Base-by-base conservation (phyloP, 2,329 filamentous ascomycete genomes). In the Sporothrix brasiliensis region DNA sequence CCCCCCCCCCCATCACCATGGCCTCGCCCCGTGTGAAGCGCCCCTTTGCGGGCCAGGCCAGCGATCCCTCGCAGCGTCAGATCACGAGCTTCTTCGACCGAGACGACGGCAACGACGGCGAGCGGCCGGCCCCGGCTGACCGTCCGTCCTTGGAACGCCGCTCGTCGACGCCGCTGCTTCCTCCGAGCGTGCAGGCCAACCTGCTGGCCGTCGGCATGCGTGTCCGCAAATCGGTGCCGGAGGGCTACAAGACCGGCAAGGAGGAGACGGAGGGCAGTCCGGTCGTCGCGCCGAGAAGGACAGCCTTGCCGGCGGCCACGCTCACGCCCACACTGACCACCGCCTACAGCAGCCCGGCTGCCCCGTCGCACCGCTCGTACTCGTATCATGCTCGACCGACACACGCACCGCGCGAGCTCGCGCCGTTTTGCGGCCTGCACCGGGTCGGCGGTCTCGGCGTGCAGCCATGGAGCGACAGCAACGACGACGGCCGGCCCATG, bases 191-290 rank as follows among this genome's bases (percentile, higher is more conserved):
- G 44, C 92, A 97, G 80, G 86, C 93, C 49, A 91, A 91, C 73
- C 89, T 98, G n/a, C 84, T 97, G 54, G 92, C 87, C 76, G 94
- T 98, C 74, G 94, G 94, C 76, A 97, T 97, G 93, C 90, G 94
- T 30, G 87, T 98, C 67, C 91, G 94, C 78, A 98, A 98, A 82
- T 92, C 92, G 13, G 91, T 98, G 9, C 91, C 93, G 0, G 94
- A 97, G 78, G 94, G 94, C 72, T 97, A 97, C 85, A 96, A 97
- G 83, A 97, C 92, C 1, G 86, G 86, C 69, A 88, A 87, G 76
- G 78, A 80, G 9, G 50, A 44, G 41, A 44, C 27, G 30, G 50
- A 56, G 11, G 50, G 54, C 54, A n/a, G 54, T 19, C 54, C 54
- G 9, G 54, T 10, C 21, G 39, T 30, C 13, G 44, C 19, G 6